Evolutionary conservation across 2,329 filamentous ascomycete genomes (phyloP).

Genomic region (Arachnopeziza araneosa): DNA sequence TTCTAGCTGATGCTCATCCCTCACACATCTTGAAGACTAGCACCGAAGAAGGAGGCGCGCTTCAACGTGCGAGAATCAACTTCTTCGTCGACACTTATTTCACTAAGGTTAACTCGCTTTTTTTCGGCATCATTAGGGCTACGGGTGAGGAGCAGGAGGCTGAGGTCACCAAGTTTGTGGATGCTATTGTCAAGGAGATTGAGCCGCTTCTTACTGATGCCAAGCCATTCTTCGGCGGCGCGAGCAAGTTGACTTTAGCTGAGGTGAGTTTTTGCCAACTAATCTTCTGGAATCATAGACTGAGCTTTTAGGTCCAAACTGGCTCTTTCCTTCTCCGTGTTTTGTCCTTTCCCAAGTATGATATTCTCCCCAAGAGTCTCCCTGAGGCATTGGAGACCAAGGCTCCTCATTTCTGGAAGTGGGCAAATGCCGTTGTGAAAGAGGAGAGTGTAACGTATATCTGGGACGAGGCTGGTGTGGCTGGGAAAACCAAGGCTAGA

Average conservation of each 20-base stretch:
- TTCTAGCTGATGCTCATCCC: constrained; percentile 63
- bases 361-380: constrained; percentile 46
- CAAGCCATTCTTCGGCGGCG: constrained; percentile 59
- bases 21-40: constrained; percentile 58
- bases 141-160: constrained; percentile 43
- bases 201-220: constrained; percentile 60
- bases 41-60: constrained; percentile 46
- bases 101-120: constrained; percentile 50
- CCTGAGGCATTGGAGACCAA: constrained; percentile 42
- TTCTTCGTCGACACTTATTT: constrained; percentile 71
- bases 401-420: constrained; percentile 63
- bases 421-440: constrained; percentile 54
- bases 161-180: constrained; percentile 46
- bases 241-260: constrained; percentile 60
- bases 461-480: constrained; percentile 48
- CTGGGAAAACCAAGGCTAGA: constrained; percentile 38
- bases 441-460: constrained; percentile 63
- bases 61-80: constrained; percentile 58
- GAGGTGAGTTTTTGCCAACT: constrained; percentile 49
- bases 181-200: constrained; percentile 60
- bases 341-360: constrained; percentile 50
- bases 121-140: constrained; percentile 40
- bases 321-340: constrained; percentile 64
- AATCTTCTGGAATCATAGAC: background rate
- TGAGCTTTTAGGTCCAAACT: constrained; percentile 45